Evolutionary conservation across 129 eudicot species (phyloP).

Genomic region (Pulicaria dysenterica): DNA sequence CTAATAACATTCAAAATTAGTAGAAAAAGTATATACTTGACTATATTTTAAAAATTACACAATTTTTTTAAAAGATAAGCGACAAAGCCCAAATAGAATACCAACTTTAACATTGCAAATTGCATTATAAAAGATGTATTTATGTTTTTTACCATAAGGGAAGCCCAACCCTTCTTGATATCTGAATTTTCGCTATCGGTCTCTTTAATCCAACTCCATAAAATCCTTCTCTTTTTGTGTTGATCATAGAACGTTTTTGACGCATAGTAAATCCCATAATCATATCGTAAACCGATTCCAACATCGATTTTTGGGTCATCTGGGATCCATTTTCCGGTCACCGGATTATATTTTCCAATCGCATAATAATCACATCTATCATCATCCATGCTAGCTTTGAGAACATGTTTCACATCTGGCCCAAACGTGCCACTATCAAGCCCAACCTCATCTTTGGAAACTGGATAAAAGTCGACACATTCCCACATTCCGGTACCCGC

Average conservation of each 20-base stretch:
- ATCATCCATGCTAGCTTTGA: constrained; percentile 80
- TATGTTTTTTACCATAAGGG: constrained; percentile 50
- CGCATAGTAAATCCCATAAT: constrained; percentile 81
- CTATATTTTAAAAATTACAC: no score
- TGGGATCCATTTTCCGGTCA: constrained; percentile 54
- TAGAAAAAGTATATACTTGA: no score
- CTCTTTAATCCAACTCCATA: constrained; percentile 90
- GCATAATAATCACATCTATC: constrained; percentile 75
- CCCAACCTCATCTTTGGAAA: constrained; percentile 47
- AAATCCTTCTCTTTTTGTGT: constrained; percentile 60
- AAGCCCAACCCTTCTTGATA: constrained; percentile 82
- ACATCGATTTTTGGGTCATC: constrained; percentile 65
- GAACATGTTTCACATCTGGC: constrained; percentile 62
- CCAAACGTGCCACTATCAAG: constrained; percentile 60
- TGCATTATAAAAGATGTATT: neutral
- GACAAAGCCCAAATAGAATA: no score
- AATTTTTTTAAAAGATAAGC: no score
- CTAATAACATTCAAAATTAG: constrained; percentile 28
- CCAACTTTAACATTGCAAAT: neutral
- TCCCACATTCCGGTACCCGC: constrained; percentile 90
- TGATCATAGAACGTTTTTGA: constrained; percentile 85
- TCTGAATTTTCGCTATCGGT: constrained; percentile 59
- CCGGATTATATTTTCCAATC: constrained; percentile 57
- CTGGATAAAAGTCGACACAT: constrained; percentile 82
- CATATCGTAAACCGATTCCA: constrained; percentile 75